Percentiles rank a stretch among this genome's conserved stretches.
Conservation (phyloP, 139 green algal species). For the Medakamo hakoo region DNA sequence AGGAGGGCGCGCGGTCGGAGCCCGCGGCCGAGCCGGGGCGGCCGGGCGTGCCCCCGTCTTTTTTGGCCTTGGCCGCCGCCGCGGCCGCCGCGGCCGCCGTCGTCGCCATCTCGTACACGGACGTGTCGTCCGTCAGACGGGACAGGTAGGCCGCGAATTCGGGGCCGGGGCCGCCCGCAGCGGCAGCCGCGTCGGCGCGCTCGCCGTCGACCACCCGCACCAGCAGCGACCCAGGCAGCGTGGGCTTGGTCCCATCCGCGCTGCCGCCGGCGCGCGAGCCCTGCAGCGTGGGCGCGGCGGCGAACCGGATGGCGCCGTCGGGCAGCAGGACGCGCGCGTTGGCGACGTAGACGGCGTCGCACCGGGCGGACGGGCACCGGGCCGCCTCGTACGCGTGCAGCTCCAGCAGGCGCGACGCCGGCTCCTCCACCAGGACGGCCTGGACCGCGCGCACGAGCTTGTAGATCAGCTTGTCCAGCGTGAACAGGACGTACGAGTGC, state of each 20-base stretch:
- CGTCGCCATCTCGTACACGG: constrained; percentile 55
- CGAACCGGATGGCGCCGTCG: constrained; percentile 56
- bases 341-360: constrained; percentile 44
- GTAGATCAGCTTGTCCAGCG: constrained; percentile 83
- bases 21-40: neutral
- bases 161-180: neutral
- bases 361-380: constrained; percentile 12
- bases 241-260: no score
- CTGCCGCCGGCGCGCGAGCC: no score
- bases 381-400: constrained; percentile 62
- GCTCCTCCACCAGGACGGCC: constrained; percentile 47
- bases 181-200: constrained; percentile 33
- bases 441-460: constrained; percentile 77
- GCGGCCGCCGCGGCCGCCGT: constrained; percentile 19
- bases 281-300: constrained; percentile 13
- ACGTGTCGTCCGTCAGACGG: constrained; percentile 27
- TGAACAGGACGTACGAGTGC: constrained; percentile 84
- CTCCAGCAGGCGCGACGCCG: constrained; percentile 37
- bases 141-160: constrained; percentile 6
- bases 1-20: no score
- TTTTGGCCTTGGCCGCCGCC: neutral
- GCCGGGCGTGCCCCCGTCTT: constrained; percentile 1
- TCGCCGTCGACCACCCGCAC: constrained; percentile 57
- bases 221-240: constrained; percentile 15
- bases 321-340: constrained; percentile 60